Evolutionary conservation across 1,139 yeast species (phyloP).

Genomic region (Debaryomyces sp.): DNA sequence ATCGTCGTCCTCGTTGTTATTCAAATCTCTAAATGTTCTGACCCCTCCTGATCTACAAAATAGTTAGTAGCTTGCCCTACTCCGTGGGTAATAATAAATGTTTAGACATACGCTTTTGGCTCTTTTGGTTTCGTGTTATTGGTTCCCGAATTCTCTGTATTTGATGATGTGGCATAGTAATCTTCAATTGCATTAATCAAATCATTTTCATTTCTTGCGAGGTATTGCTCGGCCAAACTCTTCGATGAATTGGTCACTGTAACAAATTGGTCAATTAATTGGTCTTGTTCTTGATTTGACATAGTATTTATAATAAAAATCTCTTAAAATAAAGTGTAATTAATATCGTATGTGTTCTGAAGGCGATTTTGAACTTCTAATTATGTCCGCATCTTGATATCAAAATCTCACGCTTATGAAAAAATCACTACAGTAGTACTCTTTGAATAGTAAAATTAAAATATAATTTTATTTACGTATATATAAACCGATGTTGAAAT

Average conservation of each 20-base stretch:
- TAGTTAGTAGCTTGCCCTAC: neutral
- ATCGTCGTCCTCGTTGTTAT: constrained; percentile 46
- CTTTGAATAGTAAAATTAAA: constrained; percentile 4
- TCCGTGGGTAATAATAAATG: neutral
- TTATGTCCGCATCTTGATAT: constrained; percentile 1
- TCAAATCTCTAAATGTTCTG: constrained; percentile 56
- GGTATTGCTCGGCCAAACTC: constrained; percentile 46
- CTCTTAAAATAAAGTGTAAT: neutral
- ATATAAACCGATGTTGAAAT: constrained; percentile 54
- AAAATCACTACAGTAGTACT: constrained; percentile 4
- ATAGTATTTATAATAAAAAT: constrained; percentile 9
- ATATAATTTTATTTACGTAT: constrained; percentile 19
- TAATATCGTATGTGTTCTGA: constrained; percentile 6
- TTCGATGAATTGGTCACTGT: constrained; percentile 40
- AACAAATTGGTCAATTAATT: constrained; percentile 55
- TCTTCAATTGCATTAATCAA: constrained; percentile 47
- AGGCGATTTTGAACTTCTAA: constrained; percentile 13
- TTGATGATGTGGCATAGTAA: constrained; percentile 28
- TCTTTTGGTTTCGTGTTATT: constrained; percentile 1
- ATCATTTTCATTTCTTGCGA: constrained; percentile 41
- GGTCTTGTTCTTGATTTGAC: constrained; percentile 22
- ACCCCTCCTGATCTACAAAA: constrained; percentile 27
- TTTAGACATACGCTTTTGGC: constrained; percentile 11
- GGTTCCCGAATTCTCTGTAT: constrained; percentile 11
- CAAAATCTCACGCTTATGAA: neutral